Percentiles rank a stretch among this genome's conserved stretches.
These are phyloP conservation scores for Fusarium drepaniforme DNA, from an alignment of 2,329 filamentous ascomycete genomes.

Conservation along the genomic window DNA sequence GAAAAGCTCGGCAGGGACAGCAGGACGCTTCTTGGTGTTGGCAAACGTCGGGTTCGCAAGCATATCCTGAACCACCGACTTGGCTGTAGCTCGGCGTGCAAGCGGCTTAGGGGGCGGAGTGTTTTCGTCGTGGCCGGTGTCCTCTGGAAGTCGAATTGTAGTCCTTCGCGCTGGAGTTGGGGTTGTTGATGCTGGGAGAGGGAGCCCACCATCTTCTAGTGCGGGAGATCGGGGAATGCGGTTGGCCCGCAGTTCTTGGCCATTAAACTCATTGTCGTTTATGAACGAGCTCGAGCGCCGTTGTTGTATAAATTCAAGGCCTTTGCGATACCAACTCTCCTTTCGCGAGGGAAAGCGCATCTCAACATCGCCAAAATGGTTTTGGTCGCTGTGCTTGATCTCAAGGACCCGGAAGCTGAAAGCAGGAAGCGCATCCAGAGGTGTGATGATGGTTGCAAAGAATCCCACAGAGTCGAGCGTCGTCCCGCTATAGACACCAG, in stretches of 20 bases:
- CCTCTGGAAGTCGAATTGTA: slow-evolving; percentile 12
- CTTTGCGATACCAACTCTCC: slow-evolving; percentile 19
- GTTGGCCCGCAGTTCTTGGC: background rate
- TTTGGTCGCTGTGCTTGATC: slow-evolving; percentile 58
- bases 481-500: slow-evolving; percentile 69
- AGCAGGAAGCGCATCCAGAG: slow-evolving; percentile 61
- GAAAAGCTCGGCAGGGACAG: slow-evolving; percentile 60
- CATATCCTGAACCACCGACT: slow-evolving; percentile 57
- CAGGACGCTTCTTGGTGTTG: slow-evolving; percentile 53
- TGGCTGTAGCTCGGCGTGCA: slow-evolving; percentile 50
- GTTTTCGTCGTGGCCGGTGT: background rate
- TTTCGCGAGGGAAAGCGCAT: slow-evolving; percentile 6
- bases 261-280: background rate
- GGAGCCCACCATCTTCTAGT: slow-evolving; percentile 25
- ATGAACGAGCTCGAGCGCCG: background rate
- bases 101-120: slow-evolving; percentile 29
- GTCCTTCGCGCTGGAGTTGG: slow-evolving; percentile 12
- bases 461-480: slow-evolving; percentile 68
- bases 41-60: slow-evolving; percentile 58
- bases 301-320: slow-evolving; percentile 26
- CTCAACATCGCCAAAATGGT: slow-evolving; percentile 24
- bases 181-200: slow-evolving; percentile 12
- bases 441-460: slow-evolving; percentile 72
- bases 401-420: slow-evolving; percentile 62
- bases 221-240: slow-evolving; percentile 24